Percentiles rank a stretch among this genome's conserved stretches.
Conservation (phyloP, 306 rosid species). For the Nissolia schottii region DNA sequence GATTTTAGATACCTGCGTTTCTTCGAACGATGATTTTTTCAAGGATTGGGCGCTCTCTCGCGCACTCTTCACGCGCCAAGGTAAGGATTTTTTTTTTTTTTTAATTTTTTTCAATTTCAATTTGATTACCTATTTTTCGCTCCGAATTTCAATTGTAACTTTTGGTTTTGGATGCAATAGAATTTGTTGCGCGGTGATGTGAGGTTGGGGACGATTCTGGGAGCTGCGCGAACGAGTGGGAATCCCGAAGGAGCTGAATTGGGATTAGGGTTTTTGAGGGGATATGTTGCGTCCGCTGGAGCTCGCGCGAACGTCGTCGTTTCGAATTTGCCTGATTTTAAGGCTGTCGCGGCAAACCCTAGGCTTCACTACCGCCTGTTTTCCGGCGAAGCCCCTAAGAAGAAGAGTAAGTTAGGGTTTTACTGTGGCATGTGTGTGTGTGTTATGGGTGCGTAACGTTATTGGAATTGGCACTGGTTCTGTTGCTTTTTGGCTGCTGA, state of each 20-base stretch:
- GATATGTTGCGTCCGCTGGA: slow-evolving; percentile 46
- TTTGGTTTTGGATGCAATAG: slow-evolving; percentile 36
- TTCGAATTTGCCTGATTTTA: slow-evolving; percentile 46
- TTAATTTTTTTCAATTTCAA: background rate
- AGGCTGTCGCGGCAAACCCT: slow-evolving; percentile 54
- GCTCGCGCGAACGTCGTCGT: slow-evolving; percentile 22
- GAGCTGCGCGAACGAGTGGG: slow-evolving; percentile 34
- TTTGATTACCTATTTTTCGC: background rate
- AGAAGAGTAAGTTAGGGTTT: slow-evolving; percentile 72
- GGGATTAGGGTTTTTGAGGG: slow-evolving; percentile 58
- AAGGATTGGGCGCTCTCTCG: slow-evolving; percentile 57
- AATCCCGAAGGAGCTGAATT: slow-evolving; percentile 40
- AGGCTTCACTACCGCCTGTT: slow-evolving; percentile 50
- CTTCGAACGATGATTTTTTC: slow-evolving; percentile 48
- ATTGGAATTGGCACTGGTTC: background rate
- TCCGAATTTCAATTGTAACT: background rate
- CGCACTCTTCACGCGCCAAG: slow-evolving; percentile 55
- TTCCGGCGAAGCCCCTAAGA: slow-evolving; percentile 82
- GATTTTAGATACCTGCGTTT: background rate
- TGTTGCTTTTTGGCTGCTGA: background rate
- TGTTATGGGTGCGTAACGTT: background rate
- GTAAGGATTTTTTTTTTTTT: slow-evolving; percentile 24
- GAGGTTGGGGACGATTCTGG: slow-evolving; percentile 33
- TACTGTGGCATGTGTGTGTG: background rate
- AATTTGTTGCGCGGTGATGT: slow-evolving; percentile 44